A percentile compares a stretch with the other conserved stretches of the same genome.
Evolutionary conservation across 768 basidiomycete genomes (phyloP).

Genomic region (Coprinopsis sp.): DNA sequence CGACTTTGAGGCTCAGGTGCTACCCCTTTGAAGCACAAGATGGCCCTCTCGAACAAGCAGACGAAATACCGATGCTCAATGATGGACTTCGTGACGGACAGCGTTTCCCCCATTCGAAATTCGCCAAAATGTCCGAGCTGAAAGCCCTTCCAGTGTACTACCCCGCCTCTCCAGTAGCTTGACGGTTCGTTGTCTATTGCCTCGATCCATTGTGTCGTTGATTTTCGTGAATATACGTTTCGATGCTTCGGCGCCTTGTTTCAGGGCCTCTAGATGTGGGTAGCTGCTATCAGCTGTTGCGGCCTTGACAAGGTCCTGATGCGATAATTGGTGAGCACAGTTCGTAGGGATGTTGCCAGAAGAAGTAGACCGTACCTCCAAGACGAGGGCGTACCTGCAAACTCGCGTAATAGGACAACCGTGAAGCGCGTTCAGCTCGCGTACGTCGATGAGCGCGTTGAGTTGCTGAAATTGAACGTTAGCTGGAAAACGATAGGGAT

Average conservation of each 20-base stretch:
- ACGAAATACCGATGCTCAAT: constrained; percentile 98
- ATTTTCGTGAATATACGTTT: constrained; percentile 94
- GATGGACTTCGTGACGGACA: constrained; percentile 92
- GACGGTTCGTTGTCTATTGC: constrained; percentile 88
- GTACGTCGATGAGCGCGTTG: constrained; percentile 82
- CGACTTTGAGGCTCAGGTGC: constrained; percentile 46
- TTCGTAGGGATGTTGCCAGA: too few species aligned
- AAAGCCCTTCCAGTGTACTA: constrained; percentile 99
- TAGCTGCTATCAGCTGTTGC: constrained; percentile 40
- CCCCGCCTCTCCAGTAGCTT: constrained; percentile 80
- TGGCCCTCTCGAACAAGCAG: constrained; percentile 98
- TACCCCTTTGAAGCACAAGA: constrained; percentile 97
- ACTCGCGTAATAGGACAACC: constrained; percentile 98
- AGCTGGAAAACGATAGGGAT: constrained; percentile 31
- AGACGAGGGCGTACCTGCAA: constrained; percentile 95
- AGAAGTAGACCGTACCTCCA: constrained; percentile 60
- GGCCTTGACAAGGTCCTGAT: constrained; percentile 12
- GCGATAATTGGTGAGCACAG: neutral
- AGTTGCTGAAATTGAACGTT: constrained; percentile 55
- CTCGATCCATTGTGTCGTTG: constrained; percentile 89
- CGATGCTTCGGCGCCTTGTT: constrained; percentile 76
- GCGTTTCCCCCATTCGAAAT: constrained; percentile 90
- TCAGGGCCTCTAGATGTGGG: constrained; percentile 74
- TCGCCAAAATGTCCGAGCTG: constrained; percentile 92
- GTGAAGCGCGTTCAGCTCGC: constrained; percentile 92